Evolutionary conservation across 257 asterid species (phyloP).

Genomic region (Rubia yunnanensis): DNA sequence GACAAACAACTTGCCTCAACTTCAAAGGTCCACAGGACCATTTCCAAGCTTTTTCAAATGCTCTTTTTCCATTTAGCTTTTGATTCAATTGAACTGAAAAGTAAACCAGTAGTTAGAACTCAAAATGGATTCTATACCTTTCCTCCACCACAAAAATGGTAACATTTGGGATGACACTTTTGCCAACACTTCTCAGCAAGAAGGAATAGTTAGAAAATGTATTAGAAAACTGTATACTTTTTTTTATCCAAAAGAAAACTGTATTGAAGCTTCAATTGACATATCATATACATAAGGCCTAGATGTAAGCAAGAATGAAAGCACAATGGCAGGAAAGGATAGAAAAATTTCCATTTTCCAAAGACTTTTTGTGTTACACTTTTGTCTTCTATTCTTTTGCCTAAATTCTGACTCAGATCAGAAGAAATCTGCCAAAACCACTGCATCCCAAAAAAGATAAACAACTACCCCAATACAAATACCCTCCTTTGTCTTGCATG

Average conservation of each 20-base stretch:
- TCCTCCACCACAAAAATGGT: neutral
- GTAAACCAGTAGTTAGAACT: neutral
- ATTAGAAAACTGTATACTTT: too few relatives aligned
- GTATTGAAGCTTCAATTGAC: slow-evolving; percentile 12
- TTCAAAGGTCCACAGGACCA: neutral
- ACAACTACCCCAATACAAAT: slow-evolving; percentile 39
- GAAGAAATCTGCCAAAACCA: slow-evolving; percentile 29
- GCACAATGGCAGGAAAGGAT: slow-evolving; percentile 20
- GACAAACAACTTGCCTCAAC: neutral
- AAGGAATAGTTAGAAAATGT: neutral
- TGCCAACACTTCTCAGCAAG: neutral
- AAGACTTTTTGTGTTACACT: slow-evolving; percentile 21
- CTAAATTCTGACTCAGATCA: slow-evolving; percentile 12
- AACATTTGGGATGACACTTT: neutral
- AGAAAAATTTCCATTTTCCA: slow-evolving; percentile 19
- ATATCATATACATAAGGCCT: slow-evolving; percentile 18
- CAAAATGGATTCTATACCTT: neutral
- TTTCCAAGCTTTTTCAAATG: neutral
- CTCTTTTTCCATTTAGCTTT: neutral
- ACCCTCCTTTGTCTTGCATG: slow-evolving; percentile 63
- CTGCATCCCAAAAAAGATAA: slow-evolving; percentile 43
- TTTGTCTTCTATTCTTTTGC: slow-evolving; percentile 23
- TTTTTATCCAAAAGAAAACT: neutral
- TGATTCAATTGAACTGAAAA: neutral
- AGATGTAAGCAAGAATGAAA: slow-evolving; percentile 18